Evolutionary conservation across 2,329 filamentous ascomycete species (phyloP).

Genomic region (Penicillium sp.): DNA sequence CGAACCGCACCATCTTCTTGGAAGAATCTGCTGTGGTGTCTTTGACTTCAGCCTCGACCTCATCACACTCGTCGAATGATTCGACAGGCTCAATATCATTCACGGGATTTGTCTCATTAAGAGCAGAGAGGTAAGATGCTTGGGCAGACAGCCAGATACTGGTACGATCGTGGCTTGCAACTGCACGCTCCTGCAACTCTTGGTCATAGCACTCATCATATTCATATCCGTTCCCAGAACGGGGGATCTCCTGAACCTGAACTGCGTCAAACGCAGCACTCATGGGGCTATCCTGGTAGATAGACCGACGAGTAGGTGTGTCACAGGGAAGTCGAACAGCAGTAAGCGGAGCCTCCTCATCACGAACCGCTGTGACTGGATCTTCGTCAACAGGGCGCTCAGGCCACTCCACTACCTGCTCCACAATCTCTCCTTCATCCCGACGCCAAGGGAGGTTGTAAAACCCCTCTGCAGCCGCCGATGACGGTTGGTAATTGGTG

Average conservation of each 20-base stretch:
- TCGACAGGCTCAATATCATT: conserved; percentile 45
- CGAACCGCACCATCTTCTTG: conserved; percentile 35
- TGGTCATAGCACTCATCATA: conserved; percentile 74
- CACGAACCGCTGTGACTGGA: conserved; percentile 36
- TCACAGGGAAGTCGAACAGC: conserved; percentile 52
- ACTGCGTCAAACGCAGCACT: conserved; percentile 28
- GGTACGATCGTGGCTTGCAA: conserved; percentile 79
- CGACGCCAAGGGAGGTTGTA: conserved; percentile 78
- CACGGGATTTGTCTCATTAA: conserved; percentile 57
- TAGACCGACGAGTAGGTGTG: conserved; percentile 28
- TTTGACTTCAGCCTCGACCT: conserved; percentile 21
- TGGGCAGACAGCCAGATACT: conserved; percentile 84
- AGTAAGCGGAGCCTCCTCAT: conserved; percentile 35
- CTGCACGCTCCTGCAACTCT: conserved; percentile 68
- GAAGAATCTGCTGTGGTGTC: conserved; percentile 15
- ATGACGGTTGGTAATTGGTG: conserved; percentile 67
- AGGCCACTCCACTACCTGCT: conserved; percentile 65
- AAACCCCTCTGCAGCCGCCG: conserved; percentile 87
- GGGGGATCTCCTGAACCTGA: conserved; percentile 59
- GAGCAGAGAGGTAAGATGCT: conserved; percentile 69
- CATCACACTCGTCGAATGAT: conserved; percentile 15
- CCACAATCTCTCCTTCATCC: conserved; percentile 53
- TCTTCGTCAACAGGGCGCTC: conserved; percentile 42
- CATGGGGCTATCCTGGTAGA: conserved; percentile 30
- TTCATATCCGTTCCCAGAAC: conserved; percentile 55